Evolutionary conservation across 176 grass and related monocot species (phyloP), one percentile per base, ranked within the genome.

Genomic region (Pontederia paniculata): DNA sequence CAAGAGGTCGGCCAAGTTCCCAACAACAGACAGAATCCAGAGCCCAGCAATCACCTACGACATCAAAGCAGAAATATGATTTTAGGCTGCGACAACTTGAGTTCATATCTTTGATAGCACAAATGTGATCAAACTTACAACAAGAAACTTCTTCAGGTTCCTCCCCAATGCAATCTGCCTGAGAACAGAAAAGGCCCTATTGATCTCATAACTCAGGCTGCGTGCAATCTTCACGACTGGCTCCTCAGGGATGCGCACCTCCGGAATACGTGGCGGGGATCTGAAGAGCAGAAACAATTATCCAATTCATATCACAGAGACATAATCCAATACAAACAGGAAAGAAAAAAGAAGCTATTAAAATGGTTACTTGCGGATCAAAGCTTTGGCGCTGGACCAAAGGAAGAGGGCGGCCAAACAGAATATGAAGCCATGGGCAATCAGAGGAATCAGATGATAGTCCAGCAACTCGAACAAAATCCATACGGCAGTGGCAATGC

Each of bases 71-170:
- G 5, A 15, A 15, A n/a, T 15, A 15, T 48, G 45, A 48, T 48
- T 10, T 48, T 12, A 15, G 5, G 4, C 9, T 2, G 8, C n/a
- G n/a, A 8, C 12, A 5, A 8, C 3, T 50, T 1, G n/a, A 12
- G 10, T 48, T 48, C 0, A 10, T 15, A 48, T 48, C 45, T 48
- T 10, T 12, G 45, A 14, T 12, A 48, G 45, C 12, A 10, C 10
- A 21, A 48, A 22, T 3, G 45, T 17, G 42, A 15, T 37, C 10
- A 65, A 17, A 52, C 81, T 21, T 77, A 95, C 89, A 84, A 77
- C 84, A 44, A 95, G 84, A 65, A 95, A 95, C 51, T 95, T 95
- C 75, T 95, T 88, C 44, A 89, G 62, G 69, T 81, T 76, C 22
- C 68, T 69, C 18, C 89, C 84, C 70, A 84, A 77, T 66, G 84